These are phyloP conservation scores for Triticum timopheevii DNA, from an alignment of 176 grass and related monocot species.

Conservation along the genomic window DNA sequence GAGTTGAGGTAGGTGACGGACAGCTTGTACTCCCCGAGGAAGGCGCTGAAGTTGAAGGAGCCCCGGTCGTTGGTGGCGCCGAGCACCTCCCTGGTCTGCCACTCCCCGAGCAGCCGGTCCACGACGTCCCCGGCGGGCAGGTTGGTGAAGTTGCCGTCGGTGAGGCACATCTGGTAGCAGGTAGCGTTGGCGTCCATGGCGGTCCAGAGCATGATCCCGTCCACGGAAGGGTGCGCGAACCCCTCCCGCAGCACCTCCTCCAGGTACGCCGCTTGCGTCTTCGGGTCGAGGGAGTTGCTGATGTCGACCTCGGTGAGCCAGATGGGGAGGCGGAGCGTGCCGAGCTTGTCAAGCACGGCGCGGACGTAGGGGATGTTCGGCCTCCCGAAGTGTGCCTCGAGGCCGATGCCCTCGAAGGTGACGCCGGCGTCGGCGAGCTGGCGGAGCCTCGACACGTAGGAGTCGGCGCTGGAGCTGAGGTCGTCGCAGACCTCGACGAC, in stretches of 20 bases:
- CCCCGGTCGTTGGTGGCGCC: slow-evolving; percentile 65
- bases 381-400: slow-evolving; percentile 70
- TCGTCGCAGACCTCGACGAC: slow-evolving; percentile 85
- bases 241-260: slow-evolving; percentile 84
- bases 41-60: slow-evolving; percentile 69
- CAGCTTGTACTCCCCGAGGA: slow-evolving; percentile 71
- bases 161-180: slow-evolving; percentile 98
- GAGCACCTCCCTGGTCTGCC: slow-evolving; percentile 61
- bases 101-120: slow-evolving; percentile 65
- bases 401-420: slow-evolving; percentile 74
- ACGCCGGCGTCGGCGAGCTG: slow-evolving; percentile 58
- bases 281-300: slow-evolving; percentile 43
- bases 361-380: slow-evolving; percentile 80
- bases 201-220: slow-evolving; percentile 82
- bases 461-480: slow-evolving; percentile 68
- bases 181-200: slow-evolving; percentile 45
- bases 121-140: slow-evolving; percentile 69
- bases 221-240: slow-evolving; percentile 69
- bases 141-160: slow-evolving; percentile 52
- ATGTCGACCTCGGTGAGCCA: slow-evolving; percentile 95
- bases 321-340: slow-evolving; percentile 67
- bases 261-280: slow-evolving; percentile 49
- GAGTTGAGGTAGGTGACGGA: slow-evolving; percentile 41
- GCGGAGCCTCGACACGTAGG: slow-evolving; percentile 53
- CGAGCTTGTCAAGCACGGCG: slow-evolving; percentile 83